Base-by-base conservation (phyloP, 192 early-diverging fungal genomes). In the Bifiguratus adelaidae region DNA sequence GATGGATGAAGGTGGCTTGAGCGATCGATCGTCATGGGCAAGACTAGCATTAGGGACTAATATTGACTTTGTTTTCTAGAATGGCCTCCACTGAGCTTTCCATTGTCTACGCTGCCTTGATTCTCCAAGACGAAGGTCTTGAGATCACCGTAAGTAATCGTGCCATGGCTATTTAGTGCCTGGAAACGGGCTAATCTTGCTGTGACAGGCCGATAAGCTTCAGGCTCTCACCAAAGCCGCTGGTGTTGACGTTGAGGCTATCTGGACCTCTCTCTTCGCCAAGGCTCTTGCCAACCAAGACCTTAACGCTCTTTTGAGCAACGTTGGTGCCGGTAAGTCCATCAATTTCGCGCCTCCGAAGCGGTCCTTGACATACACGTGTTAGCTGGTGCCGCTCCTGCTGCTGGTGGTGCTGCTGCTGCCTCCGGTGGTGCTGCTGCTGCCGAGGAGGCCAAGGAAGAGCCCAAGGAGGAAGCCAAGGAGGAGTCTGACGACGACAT, bases 211-310 rank as follows among this genome's bases (percentile, higher is more conserved):
- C 53, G 92, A 95, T 72, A 92, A 93, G 80, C 77, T 97, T 48
- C 72, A 77, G 66, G 69, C 86, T 46, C 73, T 97, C 70, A 82
- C 85, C 71, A 83, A 80, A 58, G 87, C 91, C 49, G 89, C 94
- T 50, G 87, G 88, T 66, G 60, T 92, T 53, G 73, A 83, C 41
- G 81, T 95, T 57, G 92, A 97, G 74, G 66, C 87, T 53, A 89
- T 95, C 82, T 97, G 89, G 90, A 82, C 85, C 61, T 75, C 65
- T 67, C 76, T 97, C 55, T 97, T 95, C 76, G 87, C 94, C 73
- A 97, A 97, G 86, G 94, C 94, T 48, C 84, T 97, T 59, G 89
- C 74, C 48, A 90, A 91, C 55, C 83, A 88, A 78, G 83, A 95
- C 70, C 60, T 97, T 49, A 76, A 65, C 58, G 80, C 83, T 59